Base-by-base conservation (phyloP, 2,329 filamentous ascomycete species). In the Claviceps lovelessii region DNA sequence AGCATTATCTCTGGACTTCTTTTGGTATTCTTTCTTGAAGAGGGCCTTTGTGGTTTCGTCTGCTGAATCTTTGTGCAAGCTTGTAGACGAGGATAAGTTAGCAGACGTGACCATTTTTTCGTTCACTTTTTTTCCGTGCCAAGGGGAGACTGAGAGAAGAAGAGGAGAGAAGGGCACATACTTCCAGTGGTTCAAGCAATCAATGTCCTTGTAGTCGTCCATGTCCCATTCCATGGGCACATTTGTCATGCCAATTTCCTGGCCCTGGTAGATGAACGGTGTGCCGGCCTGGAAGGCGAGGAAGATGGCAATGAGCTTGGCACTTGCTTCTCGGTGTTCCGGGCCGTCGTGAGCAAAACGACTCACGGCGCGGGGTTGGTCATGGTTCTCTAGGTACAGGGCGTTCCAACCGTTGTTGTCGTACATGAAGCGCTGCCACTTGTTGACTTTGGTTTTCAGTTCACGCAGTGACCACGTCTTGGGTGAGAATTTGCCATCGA, bases 221-320 rank as follows among this genome's bases (percentile, higher is more conserved):
- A 85, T 79, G 1, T 69, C 68, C 80, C 84, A 85, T 5, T 75
- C 71, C 10, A 68, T 67, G 2, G 83, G 82, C 23, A 84, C 73
- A 61, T 85, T 85, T 39, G 75, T 72, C 78, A 85, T 84, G 19
- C 81, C 83, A 39, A 86, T 72, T 66, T 86, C 83, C 63, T 86
- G 81, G 13, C 83, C 83, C 64, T 86, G 83, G 63, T 84, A 86
- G n/a, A 86, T 68, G 61, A 83, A 86, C 0, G 81, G 72, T 0
- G 83, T 85, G 17, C 83, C 83, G 2, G 77, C 73, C 58, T 83
- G 77, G 51, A 80, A 71, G 3, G 71, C 73, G 56, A 81, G 71
- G 57, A 83, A 74, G 9, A 78, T 71, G 23, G 80, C 76, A 17
- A 85, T 68, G 67, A 84, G 74, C 67, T 85, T 85, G 10, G 77